Percentiles rank a stretch among this genome's conserved stretches.
Conservation (phyloP, 345 rosid genomes). For the Arabidopsis suecica region DNA sequence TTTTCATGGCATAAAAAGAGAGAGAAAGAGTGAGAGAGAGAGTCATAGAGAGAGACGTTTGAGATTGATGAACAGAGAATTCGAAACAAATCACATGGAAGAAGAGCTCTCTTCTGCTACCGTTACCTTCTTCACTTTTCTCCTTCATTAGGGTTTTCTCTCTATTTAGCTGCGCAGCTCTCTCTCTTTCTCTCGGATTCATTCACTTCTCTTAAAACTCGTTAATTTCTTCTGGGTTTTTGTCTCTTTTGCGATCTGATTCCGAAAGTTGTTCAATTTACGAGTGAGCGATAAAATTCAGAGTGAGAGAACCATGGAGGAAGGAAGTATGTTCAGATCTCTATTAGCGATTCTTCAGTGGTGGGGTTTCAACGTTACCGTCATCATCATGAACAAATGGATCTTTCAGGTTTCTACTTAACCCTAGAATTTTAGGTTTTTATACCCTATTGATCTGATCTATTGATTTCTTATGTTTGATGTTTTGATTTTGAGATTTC, state of each 20-base stretch:
- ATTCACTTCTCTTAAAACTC: slow-evolving; percentile 18
- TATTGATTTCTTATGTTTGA: not conserved
- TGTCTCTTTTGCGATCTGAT: slow-evolving; percentile 27
- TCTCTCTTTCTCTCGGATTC: slow-evolving; percentile 31
- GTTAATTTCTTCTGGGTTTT: slow-evolving; percentile 42
- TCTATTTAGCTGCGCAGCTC: slow-evolving; percentile 36
- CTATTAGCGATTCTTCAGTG: slow-evolving; percentile 91
- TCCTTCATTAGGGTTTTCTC: slow-evolving; percentile 44
- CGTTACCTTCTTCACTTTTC: slow-evolving; percentile 51
- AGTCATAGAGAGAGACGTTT: slow-evolving; percentile 45
- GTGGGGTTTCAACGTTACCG: slow-evolving; percentile 97
- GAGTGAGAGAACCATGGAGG: slow-evolving; percentile 64
- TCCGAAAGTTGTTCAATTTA: slow-evolving; percentile 35
- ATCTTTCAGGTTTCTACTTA: slow-evolving; percentile 86
- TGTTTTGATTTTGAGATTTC: slow-evolving; percentile 6
- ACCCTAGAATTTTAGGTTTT: not conserved
- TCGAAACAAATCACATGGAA: slow-evolving; percentile 54
- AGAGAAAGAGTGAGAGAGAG: slow-evolving; percentile 25
- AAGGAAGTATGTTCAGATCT: slow-evolving; percentile 82
- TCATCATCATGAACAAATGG: slow-evolving; percentile 99
- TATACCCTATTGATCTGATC: slow-evolving; percentile 31
- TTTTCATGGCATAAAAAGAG: slow-evolving; percentile 34
- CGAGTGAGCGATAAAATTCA: slow-evolving; percentile 16
- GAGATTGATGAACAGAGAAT: slow-evolving; percentile 38
- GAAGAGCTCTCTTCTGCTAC: slow-evolving; percentile 50